phyloP scores from a whole-genome alignment of 2,329 filamentous ascomycete genomes.

The Xylaria sp. region DNA sequence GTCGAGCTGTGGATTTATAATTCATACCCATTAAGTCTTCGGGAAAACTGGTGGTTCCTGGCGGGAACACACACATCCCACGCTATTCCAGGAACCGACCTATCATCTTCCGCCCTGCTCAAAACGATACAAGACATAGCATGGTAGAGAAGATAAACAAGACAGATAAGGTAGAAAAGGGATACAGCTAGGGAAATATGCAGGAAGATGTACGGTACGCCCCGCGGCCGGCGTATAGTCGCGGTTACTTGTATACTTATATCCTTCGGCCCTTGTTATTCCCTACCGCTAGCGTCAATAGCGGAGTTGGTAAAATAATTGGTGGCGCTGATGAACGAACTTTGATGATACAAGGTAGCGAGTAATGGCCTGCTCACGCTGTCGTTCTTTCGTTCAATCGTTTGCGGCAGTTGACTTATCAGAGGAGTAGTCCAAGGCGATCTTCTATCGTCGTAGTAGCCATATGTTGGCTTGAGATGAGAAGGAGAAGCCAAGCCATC shows the following conservation, averaged over 20 bases:
- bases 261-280: conserved; percentile 2
- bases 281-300: conserved; percentile 12
- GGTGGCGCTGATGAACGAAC: conserved; percentile 20
- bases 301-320: conserved; percentile 17
- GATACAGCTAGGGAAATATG: not conserved
- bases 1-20: not conserved
- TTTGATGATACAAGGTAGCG: conserved; percentile 22
- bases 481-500: not conserved
- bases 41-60: conserved; percentile 2
- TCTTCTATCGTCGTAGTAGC: conserved; percentile 6
- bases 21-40: conserved; percentile 11
- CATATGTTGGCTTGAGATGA: not conserved
- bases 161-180: not conserved
- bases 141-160: not conserved
- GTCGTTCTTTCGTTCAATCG: conserved; percentile 6
- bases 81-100: not conserved
- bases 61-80: conserved; percentile 7
- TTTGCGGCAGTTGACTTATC: conserved; percentile 6
- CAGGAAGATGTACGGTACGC: not conserved
- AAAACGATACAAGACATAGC: not conserved
- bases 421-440: not conserved
- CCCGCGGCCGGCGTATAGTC: not conserved
- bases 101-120: not conserved
- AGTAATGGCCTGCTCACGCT: not conserved
- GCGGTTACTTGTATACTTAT: not conserved